These are phyloP conservation scores for Termitomyces sp. DNA, from an alignment of 768 basidiomycete species.

Conservation along the genomic window DNA sequence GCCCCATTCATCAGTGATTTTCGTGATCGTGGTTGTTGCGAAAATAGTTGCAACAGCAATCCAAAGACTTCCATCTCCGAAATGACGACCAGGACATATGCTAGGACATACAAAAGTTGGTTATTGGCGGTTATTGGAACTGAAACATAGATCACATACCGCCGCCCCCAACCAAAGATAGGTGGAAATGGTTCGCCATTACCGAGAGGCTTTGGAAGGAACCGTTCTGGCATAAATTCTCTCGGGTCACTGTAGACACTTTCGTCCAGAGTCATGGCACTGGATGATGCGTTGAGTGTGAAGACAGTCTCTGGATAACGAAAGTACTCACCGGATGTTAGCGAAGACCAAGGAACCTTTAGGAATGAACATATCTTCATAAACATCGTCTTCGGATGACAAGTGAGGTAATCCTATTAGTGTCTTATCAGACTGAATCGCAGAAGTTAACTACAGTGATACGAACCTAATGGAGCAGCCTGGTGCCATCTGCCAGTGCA, in stretches of 20 bases:
- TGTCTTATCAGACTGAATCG: neutral
- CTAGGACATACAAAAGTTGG: conserved; percentile 4
- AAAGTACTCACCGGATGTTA: conserved; percentile 18
- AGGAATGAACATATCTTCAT: conserved; percentile 24
- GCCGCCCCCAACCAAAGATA: conserved; percentile 36
- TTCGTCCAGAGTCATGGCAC: conserved; percentile 30
- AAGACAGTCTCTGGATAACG: neutral
- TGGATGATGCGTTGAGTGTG: conserved; percentile 5
- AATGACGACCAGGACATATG: conserved; percentile 26
- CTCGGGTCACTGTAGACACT: conserved; percentile 26
- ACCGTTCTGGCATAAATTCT: conserved; percentile 27
- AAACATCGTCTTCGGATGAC: conserved; percentile 20
- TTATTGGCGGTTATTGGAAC: neutral
- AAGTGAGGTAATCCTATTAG: conserved; percentile 19
- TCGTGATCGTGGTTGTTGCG: conserved; percentile 27
- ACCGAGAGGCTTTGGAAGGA: conserved; percentile 23
- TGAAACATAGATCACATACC: conserved; percentile 17
- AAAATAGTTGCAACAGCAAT: conserved; percentile 26
- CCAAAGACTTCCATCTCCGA: conserved; percentile 25
- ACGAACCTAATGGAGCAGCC: conserved; percentile 14
- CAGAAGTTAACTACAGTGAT: no score
- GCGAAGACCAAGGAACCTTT: conserved; percentile 19
- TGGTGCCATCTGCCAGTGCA: conserved; percentile 20
- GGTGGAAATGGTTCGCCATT: conserved; percentile 19
- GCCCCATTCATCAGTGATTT: conserved; percentile 26